Base-by-base conservation (phyloP, 2,329 filamentous ascomycete genomes). In the Alternaria sp. region DNA sequence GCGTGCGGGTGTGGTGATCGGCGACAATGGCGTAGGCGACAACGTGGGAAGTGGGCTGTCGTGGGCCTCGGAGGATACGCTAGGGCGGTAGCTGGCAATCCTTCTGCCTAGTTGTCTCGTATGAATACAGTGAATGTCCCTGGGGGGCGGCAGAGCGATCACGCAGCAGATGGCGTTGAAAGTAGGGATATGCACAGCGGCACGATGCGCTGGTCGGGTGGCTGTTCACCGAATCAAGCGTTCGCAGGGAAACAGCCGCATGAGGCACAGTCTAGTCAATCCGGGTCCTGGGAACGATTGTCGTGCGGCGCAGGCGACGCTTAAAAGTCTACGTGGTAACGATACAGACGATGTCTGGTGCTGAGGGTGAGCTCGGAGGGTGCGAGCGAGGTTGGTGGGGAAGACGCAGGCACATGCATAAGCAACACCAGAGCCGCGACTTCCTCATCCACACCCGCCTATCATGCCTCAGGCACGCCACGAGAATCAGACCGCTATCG, bases 381-480 rank as follows among this genome's bases (percentile, higher is more conserved):
- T 48, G 55, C 44, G 41, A 42, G 56, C 28, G 47, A 47, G 26
- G 41, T 39, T 38, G 48, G 46, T 43, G 49, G 53, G 34, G 47
- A 54, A 36, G 30, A 51, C 63, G 63, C 63, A 66, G 63, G 63
- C 58, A 66, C 63, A 55, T 62, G 59, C 59, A 60, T 59, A 62
- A 62, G 62, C 62, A 64, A 54, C 60, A 53, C 53, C 60, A 61
- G 36, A 51, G 34, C 58, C 22, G 42, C 59, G 47, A 49, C 47
- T 51, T 57, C 28, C 24, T 51, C 42, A 30, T 49, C 48, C 56
- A 55, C 61, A 54, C 34, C 43, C 39, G 30, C 61, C 63, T 54
- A 56, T 64, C 53, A 57, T 34, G 24, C 32, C 38, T 54, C 56
- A 46, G 56, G 63, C 49, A 58, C 69, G 64, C 67, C 44, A 55